These are phyloP conservation scores for Apiospora sp. DNA, from an alignment of 2,329 filamentous ascomycete species.

Conservation along the genomic window DNA sequence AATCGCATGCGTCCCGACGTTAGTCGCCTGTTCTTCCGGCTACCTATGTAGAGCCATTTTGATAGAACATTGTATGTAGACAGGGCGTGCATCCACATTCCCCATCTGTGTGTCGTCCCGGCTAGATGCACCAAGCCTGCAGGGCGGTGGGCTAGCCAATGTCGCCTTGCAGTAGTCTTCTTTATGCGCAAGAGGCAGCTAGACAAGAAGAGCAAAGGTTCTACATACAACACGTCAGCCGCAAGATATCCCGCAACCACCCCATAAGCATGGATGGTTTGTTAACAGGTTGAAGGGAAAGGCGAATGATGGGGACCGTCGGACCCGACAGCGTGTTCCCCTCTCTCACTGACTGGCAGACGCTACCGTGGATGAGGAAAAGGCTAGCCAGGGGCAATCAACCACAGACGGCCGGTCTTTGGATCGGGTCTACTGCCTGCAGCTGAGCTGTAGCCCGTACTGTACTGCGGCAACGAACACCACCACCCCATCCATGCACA, in stretches of 20 bases:
- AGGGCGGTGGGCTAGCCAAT: neutral
- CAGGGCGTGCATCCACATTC: neutral
- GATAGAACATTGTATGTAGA: neutral
- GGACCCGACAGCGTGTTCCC: neutral
- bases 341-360: neutral
- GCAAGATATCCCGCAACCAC: constrained; percentile 5
- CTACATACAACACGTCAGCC: neutral
- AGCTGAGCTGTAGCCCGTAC: neutral
- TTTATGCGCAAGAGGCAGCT: constrained; percentile 3
- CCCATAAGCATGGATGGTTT: neutral
- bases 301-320: neutral
- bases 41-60: neutral
- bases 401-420: neutral
- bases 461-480: no score
- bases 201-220: neutral
- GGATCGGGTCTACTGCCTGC: neutral
- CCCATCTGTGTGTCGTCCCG: neutral
- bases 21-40: no score
- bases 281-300: no score
- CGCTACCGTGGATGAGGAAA: neutral
- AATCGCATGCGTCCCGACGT: neutral
- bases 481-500: neutral
- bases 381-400: neutral
- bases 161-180: neutral
- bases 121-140: neutral